These are phyloP conservation scores for Dichomitus squalens DNA, from an alignment of 1,284 basidiomycete species.

Conservation along the genomic window DNA sequence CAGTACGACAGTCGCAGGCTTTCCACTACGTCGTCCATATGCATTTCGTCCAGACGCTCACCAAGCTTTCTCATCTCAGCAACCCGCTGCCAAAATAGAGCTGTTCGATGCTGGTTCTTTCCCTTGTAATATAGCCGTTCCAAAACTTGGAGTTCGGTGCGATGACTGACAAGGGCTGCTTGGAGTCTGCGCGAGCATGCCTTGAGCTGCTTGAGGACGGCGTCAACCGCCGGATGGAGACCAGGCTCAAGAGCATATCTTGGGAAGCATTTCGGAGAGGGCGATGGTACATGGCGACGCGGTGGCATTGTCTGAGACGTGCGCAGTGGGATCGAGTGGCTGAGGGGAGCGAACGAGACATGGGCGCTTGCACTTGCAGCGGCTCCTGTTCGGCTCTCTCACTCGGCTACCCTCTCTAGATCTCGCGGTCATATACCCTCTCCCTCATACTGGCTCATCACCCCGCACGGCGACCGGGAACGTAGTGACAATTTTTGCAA, in stretches of 20 bases:
- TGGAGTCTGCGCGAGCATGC: slow-evolving; percentile 52
- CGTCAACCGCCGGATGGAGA: slow-evolving; percentile 50
- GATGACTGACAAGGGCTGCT: slow-evolving; percentile 42
- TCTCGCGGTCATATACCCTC: slow-evolving; percentile 15
- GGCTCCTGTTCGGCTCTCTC: slow-evolving; percentile 5
- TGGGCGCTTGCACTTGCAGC: slow-evolving; percentile 12
- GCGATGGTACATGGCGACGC: slow-evolving; percentile 26
- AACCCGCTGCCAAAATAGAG: slow-evolving; percentile 72
- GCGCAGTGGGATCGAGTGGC: slow-evolving; percentile 1
- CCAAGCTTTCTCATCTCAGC: slow-evolving; percentile 61
- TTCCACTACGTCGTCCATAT: slow-evolving; percentile 46
- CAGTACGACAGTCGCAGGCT: slow-evolving; percentile 61
- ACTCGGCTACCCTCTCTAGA: background rate
- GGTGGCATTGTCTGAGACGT: slow-evolving; percentile 18
- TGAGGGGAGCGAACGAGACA: background rate
- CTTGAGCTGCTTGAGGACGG: slow-evolving; percentile 63
- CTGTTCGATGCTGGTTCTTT: slow-evolving; percentile 75
- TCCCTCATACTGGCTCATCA: background rate
- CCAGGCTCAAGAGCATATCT: slow-evolving; percentile 40
- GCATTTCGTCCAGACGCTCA: slow-evolving; percentile 46
- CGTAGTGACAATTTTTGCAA: slow-evolving; percentile 1
- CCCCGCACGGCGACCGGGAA: background rate
- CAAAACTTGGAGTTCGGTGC: slow-evolving; percentile 60
- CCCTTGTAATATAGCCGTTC: slow-evolving; percentile 77
- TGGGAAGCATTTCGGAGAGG: slow-evolving; percentile 31